Conservation (phyloP, 768 basidiomycete genomes). For the Lentinula lateritia region DNA sequence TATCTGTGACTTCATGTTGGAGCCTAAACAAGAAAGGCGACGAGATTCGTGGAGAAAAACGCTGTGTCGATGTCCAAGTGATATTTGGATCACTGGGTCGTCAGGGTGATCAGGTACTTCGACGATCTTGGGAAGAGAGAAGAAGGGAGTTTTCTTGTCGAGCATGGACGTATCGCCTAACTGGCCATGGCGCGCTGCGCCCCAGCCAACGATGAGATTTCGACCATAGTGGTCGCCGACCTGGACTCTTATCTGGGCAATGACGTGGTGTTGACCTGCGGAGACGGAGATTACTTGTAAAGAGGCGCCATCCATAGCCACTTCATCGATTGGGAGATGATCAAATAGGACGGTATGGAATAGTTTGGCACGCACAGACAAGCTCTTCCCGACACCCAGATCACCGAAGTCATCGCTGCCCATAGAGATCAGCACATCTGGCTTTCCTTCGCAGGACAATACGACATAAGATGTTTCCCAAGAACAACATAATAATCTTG, state of each 20-base stretch:
- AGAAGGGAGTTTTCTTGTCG: slow-evolving; percentile 18
- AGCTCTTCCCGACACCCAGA: slow-evolving; percentile 48
- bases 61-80: slow-evolving; percentile 39
- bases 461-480: slow-evolving; percentile 87
- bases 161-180: slow-evolving; percentile 40
- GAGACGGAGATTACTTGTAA: slow-evolving; percentile 37
- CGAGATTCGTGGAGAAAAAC: slow-evolving; percentile 56
- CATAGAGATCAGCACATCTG: slow-evolving; percentile 67
- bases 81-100: slow-evolving; percentile 23
- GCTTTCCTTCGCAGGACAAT: slow-evolving; percentile 33
- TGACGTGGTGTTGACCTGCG: slow-evolving; percentile 71
- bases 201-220: slow-evolving; percentile 66
- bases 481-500: slow-evolving; percentile 51
- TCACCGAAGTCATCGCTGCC: slow-evolving; percentile 85
- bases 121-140: slow-evolving; percentile 25
- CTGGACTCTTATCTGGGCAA: slow-evolving; percentile 36
- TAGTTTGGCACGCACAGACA: slow-evolving; percentile 11
- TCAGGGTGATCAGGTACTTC: slow-evolving; percentile 21
- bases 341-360: slow-evolving; percentile 40
- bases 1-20: slow-evolving; percentile 67
- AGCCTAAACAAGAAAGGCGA: slow-evolving; percentile 50
- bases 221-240: slow-evolving; percentile 15
- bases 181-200: slow-evolving; percentile 79
- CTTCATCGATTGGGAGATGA: slow-evolving; percentile 26
- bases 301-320: slow-evolving; percentile 16